These are phyloP conservation scores for Irpex rosettiformis DNA, from an alignment of 1,284 basidiomycete genomes.

Conservation along the genomic window DNA sequence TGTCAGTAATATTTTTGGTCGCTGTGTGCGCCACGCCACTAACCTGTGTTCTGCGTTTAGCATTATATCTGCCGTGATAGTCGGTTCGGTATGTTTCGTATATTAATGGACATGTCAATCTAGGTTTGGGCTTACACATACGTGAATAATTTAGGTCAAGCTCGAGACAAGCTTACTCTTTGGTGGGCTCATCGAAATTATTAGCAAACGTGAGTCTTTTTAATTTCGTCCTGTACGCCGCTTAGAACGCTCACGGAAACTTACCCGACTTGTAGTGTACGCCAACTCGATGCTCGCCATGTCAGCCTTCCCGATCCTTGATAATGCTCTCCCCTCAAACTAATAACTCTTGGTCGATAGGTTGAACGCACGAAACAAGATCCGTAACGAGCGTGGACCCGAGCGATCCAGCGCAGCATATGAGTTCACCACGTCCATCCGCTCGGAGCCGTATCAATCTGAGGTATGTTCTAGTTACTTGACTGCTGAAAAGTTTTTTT, in stretches of 20 bases:
- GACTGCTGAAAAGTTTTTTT: background rate
- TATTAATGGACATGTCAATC: background rate
- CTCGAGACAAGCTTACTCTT: conserved; percentile 3
- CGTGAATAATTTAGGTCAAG: background rate
- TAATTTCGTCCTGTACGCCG: background rate
- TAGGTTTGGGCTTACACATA: background rate
- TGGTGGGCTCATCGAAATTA: conserved; percentile 7
- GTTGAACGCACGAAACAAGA: background rate
- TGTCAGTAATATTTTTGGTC: background rate
- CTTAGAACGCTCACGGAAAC: background rate
- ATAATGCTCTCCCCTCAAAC: background rate
- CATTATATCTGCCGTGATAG: background rate
- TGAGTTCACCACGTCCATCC: background rate
- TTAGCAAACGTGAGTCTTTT: conserved; percentile 9
- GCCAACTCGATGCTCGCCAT: conserved; percentile 10
- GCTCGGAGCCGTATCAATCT: background rate
- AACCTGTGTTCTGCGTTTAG: no score
- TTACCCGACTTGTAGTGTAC: conserved; percentile 3
- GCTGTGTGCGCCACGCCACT: background rate
- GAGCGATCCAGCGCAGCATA: background rate
- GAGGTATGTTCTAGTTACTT: background rate
- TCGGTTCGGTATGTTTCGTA: background rate
- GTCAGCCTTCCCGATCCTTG: background rate
- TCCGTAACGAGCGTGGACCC: background rate
- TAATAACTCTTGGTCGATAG: background rate